Evolutionary conservation across 768 basidiomycete species (phyloP).

Genomic region (Agaricus subrufescens): DNA sequence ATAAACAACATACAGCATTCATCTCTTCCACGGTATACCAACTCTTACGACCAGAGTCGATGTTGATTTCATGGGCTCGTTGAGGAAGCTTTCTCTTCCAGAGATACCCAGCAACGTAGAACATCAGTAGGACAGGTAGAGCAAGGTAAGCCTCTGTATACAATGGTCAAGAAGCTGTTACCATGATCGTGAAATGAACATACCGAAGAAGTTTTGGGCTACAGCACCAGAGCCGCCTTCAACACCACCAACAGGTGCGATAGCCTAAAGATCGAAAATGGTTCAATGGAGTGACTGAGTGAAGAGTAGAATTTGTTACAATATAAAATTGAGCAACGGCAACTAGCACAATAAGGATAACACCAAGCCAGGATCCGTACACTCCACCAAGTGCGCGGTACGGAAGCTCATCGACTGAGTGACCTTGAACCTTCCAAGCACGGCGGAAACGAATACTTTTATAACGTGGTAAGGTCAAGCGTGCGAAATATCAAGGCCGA

Average conservation of each 20-base stretch:
- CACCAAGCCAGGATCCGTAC: slow-evolving; percentile 42
- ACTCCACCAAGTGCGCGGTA: slow-evolving; percentile 39
- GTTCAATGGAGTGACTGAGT: neutral
- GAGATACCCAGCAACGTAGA: slow-evolving; percentile 30
- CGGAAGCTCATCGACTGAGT: slow-evolving; percentile 40
- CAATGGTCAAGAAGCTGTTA: neutral
- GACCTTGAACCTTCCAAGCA: slow-evolving; percentile 40
- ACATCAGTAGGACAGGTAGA: slow-evolving; percentile 33
- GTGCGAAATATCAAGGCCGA: neutral
- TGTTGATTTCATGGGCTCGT: slow-evolving; percentile 33
- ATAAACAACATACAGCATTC: slow-evolving; percentile 26
- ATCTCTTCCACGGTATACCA: slow-evolving; percentile 43
- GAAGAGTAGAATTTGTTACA: slow-evolving; percentile 15
- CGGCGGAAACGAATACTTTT: slow-evolving; percentile 38
- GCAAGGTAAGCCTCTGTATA: slow-evolving; percentile 33
- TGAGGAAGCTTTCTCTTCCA: slow-evolving; percentile 38
- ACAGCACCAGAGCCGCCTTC: slow-evolving; percentile 19
- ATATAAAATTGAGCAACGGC: slow-evolving; percentile 44
- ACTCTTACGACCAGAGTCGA: slow-evolving; percentile 42
- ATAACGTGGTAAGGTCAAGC: neutral
- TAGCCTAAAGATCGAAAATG: slow-evolving; percentile 19
- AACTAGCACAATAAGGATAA: slow-evolving; percentile 33
- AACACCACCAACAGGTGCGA: slow-evolving; percentile 37
- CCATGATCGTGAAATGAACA: slow-evolving; percentile 10
- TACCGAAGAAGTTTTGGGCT: slow-evolving; percentile 35